These are phyloP conservation scores for Trichoderma afroharzianum DNA, from an alignment of 2,329 filamentous ascomycete genomes.

Conservation along the genomic window DNA sequence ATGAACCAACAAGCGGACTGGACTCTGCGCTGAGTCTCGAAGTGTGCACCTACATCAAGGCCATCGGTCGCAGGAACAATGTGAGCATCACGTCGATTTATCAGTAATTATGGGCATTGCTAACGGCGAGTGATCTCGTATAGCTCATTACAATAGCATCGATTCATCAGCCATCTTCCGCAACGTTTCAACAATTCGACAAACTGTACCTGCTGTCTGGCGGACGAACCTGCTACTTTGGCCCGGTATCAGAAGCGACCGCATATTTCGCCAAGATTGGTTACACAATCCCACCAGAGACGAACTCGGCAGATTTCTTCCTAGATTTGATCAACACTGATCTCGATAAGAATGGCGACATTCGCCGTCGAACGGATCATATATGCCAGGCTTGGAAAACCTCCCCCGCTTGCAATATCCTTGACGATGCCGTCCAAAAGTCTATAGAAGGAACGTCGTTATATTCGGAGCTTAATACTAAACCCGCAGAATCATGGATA, in stretches of 20 bases:
- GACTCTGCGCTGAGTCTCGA: slow-evolving; percentile 75
- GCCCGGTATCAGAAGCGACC: slow-evolving; percentile 54
- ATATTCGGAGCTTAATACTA: slow-evolving; percentile 19
- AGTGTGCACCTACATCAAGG: slow-evolving; percentile 68
- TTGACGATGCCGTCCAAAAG: slow-evolving; percentile 24
- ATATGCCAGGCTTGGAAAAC: slow-evolving; percentile 27
- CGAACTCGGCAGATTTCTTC: slow-evolving; percentile 76
- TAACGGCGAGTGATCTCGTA: slow-evolving; percentile 51
- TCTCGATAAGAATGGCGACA: slow-evolving; percentile 41
- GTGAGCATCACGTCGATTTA: neutral
- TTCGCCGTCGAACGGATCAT: slow-evolving; percentile 30
- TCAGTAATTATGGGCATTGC: neutral
- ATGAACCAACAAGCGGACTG: slow-evolving; percentile 80
- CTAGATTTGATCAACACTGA: slow-evolving; percentile 77
- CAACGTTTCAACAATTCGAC: slow-evolving; percentile 77
- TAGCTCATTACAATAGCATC: slow-evolving; percentile 75
- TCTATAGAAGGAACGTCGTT: slow-evolving; percentile 28
- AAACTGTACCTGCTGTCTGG: slow-evolving; percentile 70
- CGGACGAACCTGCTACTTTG: slow-evolving; percentile 71
- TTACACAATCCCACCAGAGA: slow-evolving; percentile 61
- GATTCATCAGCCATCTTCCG: slow-evolving; percentile 81
- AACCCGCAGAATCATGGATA: slow-evolving; percentile 42
- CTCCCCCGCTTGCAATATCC: slow-evolving; percentile 25
- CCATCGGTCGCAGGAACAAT: slow-evolving; percentile 42
- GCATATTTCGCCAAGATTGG: slow-evolving; percentile 62